Evolutionary conservation across 371 early-diverging fungal species (phyloP).

Genomic region (Rhizopus microsporus): DNA sequence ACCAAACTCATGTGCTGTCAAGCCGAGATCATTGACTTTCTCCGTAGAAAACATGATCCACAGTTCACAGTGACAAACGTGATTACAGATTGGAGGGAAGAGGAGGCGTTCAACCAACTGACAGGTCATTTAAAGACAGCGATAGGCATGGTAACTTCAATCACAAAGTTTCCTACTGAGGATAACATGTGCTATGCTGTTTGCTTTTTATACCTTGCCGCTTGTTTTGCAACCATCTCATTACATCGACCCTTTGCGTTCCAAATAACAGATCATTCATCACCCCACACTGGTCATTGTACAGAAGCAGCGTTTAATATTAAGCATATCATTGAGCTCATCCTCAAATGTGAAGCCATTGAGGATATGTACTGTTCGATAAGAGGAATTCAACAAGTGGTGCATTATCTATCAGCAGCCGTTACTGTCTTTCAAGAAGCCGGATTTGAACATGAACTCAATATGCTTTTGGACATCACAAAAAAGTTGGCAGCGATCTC

Average conservation of each 20-base stretch:
- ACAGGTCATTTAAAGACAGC: conserved; percentile 9
- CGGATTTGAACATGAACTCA: conserved; percentile 2
- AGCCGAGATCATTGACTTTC: conserved; percentile 15
- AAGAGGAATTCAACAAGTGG: conserved; percentile 41
- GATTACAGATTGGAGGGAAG: conserved; percentile 3
- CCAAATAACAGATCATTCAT: background rate
- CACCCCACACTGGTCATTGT: conserved; percentile 25
- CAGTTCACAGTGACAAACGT: background rate
- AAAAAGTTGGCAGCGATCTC: conserved; percentile 21
- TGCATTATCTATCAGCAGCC: conserved; percentile 47
- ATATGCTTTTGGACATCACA: conserved; percentile 6
- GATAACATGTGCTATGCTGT: conserved; percentile 24
- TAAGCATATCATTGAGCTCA: conserved; percentile 21
- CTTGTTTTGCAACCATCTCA: conserved; percentile 23
- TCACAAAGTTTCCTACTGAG: conserved; percentile 12
- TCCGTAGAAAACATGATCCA: conserved; percentile 14
- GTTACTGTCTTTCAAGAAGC: conserved; percentile 29
- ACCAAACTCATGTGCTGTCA: conserved; percentile 21
- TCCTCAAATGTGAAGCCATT: conserved; percentile 28
- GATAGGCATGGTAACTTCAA: conserved; percentile 10
- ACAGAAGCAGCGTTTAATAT: conserved; percentile 31
- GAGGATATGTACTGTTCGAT: conserved; percentile 44
- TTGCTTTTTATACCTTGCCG: conserved; percentile 25
- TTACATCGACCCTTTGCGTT: conserved; percentile 19
- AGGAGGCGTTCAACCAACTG: conserved; percentile 6